Base-by-base conservation (phyloP, 441 rosid species). In the Sinapis alba region DNA sequence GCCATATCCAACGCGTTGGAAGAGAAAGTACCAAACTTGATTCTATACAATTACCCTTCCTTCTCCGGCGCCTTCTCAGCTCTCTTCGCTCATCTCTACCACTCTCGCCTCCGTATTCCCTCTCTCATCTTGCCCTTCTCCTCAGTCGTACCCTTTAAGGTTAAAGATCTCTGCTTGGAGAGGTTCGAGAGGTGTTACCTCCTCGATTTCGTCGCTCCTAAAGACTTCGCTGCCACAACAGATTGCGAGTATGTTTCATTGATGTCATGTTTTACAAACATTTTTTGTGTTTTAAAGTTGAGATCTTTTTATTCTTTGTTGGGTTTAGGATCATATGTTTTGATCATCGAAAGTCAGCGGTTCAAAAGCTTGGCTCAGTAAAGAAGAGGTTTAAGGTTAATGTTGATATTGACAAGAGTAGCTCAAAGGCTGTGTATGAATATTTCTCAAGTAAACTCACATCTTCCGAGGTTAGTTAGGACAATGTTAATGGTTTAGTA, bases 41-140 rank as follows among this genome's bases (percentile, higher is more conserved):
- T 84, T 2, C 83, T 88, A 4, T 91, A 91, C 81, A 91, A 90
- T 69, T 91, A 88, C 78, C 96, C 98, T 1, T 94, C 95, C 1
- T 87, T 87, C 81, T 87, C 97, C n/a, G 97, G 98, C 27, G 92
- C 91, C 1, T 85, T 84, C 76, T 86, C 93, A 12, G 92, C 95
- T 79, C 83, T 91, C 80, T 87, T 87, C 76, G 90, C 97, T 74
- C 86, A 78, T 60, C 88, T 87, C 83, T 88, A 85, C 83, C 92
- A 89, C 83, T 78, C 85, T 38, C 95, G 80, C 32, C 80, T 84
- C 80, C 76, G 53, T 77, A 58, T 83, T 50, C 91, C 90, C 26
- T 87, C 78, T 85, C 90, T 94, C 66, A 21, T 88, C 30, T 71
- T 88, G 76, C 97, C 97, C 60, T 92, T 87, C 82, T 94, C 96